These are phyloP conservation scores for Hypoxylon fuscum DNA, from an alignment of 495 filamentous ascomycete genomes.

Conservation along the genomic window DNA sequence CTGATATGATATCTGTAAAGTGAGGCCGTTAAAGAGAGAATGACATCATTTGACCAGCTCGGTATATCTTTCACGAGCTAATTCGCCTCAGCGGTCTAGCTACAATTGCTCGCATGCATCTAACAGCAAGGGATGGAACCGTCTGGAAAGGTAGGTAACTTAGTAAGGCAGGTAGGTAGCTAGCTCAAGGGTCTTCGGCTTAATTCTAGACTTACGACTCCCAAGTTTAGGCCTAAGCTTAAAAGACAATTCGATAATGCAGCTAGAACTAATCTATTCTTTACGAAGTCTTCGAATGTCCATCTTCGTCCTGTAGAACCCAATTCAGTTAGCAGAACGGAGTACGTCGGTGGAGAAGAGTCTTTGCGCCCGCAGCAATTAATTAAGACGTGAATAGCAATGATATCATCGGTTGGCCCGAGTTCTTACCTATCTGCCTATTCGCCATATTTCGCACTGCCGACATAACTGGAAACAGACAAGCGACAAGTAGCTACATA, in stretches of 20 bases:
- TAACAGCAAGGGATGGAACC: too few relatives aligned
- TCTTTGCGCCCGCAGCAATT: slow-evolving; percentile 17
- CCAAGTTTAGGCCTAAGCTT: not conserved
- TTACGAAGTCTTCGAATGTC: slow-evolving; percentile 12
- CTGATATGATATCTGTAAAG: not conserved
- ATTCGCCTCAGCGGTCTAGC: not conserved
- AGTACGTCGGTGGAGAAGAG: slow-evolving; percentile 13
- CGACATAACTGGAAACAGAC: slow-evolving; percentile 8
- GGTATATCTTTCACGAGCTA: not conserved
- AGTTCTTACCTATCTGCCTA: not conserved
- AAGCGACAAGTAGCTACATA: too few relatives aligned
- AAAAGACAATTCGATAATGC: not conserved
- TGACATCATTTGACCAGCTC: not conserved
- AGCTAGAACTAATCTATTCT: not conserved
- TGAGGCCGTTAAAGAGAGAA: not conserved
- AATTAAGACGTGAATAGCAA: slow-evolving; percentile 22
- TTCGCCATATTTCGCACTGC: slow-evolving; percentile 13
- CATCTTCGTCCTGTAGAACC: slow-evolving; percentile 20
- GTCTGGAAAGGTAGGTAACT: too few relatives aligned
- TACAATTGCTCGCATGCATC: too few relatives aligned
- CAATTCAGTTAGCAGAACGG: slow-evolving; percentile 22
- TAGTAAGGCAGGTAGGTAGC: too few relatives aligned
- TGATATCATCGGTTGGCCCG: slow-evolving; percentile 22
- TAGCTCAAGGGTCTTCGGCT: not conserved
- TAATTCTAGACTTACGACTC: too few relatives aligned